Base-by-base conservation (phyloP, 129 eudicot species). In the Cynara cardunculus region DNA sequence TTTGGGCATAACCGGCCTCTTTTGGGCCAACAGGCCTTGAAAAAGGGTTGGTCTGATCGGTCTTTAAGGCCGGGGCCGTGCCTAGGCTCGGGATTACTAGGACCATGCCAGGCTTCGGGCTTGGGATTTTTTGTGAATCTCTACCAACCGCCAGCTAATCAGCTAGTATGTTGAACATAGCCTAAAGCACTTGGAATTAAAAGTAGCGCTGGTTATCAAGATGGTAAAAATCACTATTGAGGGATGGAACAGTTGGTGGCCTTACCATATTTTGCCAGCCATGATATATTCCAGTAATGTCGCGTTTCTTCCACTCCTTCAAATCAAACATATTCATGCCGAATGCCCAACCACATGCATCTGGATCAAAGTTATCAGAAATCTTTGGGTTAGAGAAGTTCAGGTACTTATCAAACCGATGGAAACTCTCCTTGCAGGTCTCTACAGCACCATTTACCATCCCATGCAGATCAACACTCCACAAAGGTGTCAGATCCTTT, bases 341-440 rank as follows among this genome's bases (percentile, higher is more conserved):
- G 83, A 81, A 96, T n/a, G 99, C 99, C 99, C 99, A 96, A 46
- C 99, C 99, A 84, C 99, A 96, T 27, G 99, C 99, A 86, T 86
- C 80, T 69, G 99, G 95, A 78, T 91, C 91, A 71, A 96, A 96
- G 69, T 92, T 96, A 14, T 87, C 83, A 21, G 95, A 87, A 59
- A 96, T 96, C 76, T 77, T 87, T 13, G 99, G 99, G 83, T 96
- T 96, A 7, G 99, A 92, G 76, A 96, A 96, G 82, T 96, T 96
- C 72, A 96, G 84, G 78, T 96, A 96, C 86, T 92, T 96, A 34
- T 96, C 98, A 85, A 90, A 96, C 75, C 98, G 90, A 84, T 96
- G 98, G 75, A 96, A 96, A 85, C 99, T 96, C 91, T 92, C 99
- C 86, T 96, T 96, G 81, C 99, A 96, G 59, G 99, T 96, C 87